Evolutionary conservation across 306 rosid species (phyloP).

Genomic region (Sicyos baderoa): DNA sequence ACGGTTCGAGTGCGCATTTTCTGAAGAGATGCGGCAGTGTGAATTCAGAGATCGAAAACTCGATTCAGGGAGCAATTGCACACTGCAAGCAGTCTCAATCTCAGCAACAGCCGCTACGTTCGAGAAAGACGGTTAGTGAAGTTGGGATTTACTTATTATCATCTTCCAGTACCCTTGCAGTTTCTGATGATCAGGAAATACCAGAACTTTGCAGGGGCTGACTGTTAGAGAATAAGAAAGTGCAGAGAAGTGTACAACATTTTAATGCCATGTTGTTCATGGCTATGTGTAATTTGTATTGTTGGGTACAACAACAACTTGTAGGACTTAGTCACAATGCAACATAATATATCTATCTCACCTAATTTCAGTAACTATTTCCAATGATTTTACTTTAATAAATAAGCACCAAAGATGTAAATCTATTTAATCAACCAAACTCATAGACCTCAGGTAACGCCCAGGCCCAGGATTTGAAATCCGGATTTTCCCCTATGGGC

Average conservation of each 20-base stretch:
- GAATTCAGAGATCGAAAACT: conserved; percentile 68
- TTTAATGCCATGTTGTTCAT: conserved; percentile 15
- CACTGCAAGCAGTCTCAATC: conserved; percentile 79
- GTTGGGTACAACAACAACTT: too few relatives aligned
- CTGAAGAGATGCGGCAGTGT: conserved; percentile 72
- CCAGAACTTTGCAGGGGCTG: conserved; percentile 50
- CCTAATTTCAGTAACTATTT: conserved; percentile 8
- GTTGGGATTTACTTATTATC: conserved; percentile 48
- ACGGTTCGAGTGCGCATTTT: conserved; percentile 36
- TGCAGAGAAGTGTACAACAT: conserved; percentile 6
- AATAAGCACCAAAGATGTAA: background rate
- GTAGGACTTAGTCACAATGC: conserved; percentile 19
- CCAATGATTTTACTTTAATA: background rate
- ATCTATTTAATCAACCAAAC: background rate
- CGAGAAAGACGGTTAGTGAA: conserved; percentile 41
- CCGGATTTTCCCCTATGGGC: too few relatives aligned
- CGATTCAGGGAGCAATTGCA: conserved; percentile 96
- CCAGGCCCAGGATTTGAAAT: too few relatives aligned
- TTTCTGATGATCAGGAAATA: conserved; percentile 45
- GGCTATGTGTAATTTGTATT: conserved; percentile 14
- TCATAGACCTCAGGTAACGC: background rate
- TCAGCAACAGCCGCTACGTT: conserved; percentile 37
- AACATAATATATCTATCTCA: conserved; percentile 18
- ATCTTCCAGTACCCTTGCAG: conserved; percentile 37
- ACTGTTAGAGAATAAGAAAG: conserved; percentile 5